A percentile compares a stretch with the other conserved stretches of the same genome.
Conservation (phyloP, 1,284 basidiomycete species). For the Cryptococcus hybrid region DNA sequence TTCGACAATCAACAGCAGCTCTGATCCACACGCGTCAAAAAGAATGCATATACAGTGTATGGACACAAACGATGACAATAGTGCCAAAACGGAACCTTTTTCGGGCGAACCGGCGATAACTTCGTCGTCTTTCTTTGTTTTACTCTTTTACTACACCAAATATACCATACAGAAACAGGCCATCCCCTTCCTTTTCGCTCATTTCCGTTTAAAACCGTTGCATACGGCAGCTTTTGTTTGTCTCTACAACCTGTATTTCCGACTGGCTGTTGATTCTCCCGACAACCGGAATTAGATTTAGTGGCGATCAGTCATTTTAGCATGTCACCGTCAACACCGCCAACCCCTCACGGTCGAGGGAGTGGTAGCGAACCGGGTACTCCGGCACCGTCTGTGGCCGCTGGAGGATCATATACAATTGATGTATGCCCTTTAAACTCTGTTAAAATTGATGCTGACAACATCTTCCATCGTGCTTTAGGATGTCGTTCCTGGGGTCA, state of each 20-base stretch:
- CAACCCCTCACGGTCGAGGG: conserved; percentile 30
- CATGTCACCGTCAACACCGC: conserved; percentile 43
- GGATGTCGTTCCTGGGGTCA: conserved; percentile 87
- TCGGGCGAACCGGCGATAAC: too few relatives aligned
- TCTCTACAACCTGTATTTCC: not conserved
- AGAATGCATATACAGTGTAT: too few relatives aligned
- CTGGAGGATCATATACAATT: conserved; percentile 70
- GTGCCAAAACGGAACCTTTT: too few relatives aligned
- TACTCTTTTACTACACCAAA: too few relatives aligned
- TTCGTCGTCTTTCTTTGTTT: too few relatives aligned
- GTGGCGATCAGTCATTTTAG: conserved; percentile 6
- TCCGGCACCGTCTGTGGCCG: conserved; percentile 57
- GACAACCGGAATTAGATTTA: conserved; percentile 1
- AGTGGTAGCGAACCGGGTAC: conserved; percentile 36
- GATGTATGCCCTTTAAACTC: conserved; percentile 56
- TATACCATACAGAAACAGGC: too few relatives aligned
- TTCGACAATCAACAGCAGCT: too few relatives aligned
- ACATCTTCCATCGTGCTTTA: conserved; percentile 38
- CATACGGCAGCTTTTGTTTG: too few relatives aligned
- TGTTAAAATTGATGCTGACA: conserved; percentile 4
- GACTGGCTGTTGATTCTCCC: not conserved
- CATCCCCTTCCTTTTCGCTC: too few relatives aligned
- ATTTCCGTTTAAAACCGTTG: too few relatives aligned
- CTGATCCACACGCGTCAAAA: too few relatives aligned
- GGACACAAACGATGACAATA: too few relatives aligned